Base-by-base conservation (phyloP, 352 stramenopile genomes). In the Peronospora destructor region DNA sequence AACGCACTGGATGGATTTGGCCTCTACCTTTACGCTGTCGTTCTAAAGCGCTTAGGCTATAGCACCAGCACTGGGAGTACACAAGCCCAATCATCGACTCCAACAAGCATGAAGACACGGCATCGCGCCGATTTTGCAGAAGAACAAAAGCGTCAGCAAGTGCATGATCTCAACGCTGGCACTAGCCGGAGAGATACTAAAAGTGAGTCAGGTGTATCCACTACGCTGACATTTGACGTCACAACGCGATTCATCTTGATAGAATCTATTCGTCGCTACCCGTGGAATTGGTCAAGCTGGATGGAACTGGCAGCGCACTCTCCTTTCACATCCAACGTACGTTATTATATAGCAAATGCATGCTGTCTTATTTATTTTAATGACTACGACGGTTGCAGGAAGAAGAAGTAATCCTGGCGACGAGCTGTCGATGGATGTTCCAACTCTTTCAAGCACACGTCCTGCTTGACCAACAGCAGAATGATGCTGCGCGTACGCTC, bases 221-320 rank as follows among this genome's bases (percentile, higher is more conserved):
- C 61, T 5, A 56, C 61, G 9, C 36, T 67, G 29, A 71, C 55
- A 33, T 73, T 76, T 45, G 66, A 74, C 38, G 68, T 79, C 16
- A 76, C 74, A 8, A 87, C 76, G 16, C 74, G 76, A 29, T 70
- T 72, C 43, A 76, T 92, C 13, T 56, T 92, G 5, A 40, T 87
- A 34, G 76, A 81, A 46, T 87, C 82, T 1, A 85, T 93, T 41
- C 67, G 65, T 9, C 53, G 59, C 8, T 91, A 84, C 46, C 83
- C 83, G 12, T 93, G 71, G 71, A 98, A 98, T 71, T 98, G 95
- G 95, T 98, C 91, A 29, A 94, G 94, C 9, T 98, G 95, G 95
- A 91, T 98, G 61, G 95, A 98, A 62, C 70, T 98, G 3, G 86
- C 77, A 17, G 49, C 67, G 25, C 66, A 84, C 39, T 87, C 73